Percentiles rank a stretch among this genome's conserved stretches.
These are phyloP conservation scores for Lipomyces yamanashiensis DNA, from an alignment of 805 yeast genomes.

Conservation along the genomic window DNA sequence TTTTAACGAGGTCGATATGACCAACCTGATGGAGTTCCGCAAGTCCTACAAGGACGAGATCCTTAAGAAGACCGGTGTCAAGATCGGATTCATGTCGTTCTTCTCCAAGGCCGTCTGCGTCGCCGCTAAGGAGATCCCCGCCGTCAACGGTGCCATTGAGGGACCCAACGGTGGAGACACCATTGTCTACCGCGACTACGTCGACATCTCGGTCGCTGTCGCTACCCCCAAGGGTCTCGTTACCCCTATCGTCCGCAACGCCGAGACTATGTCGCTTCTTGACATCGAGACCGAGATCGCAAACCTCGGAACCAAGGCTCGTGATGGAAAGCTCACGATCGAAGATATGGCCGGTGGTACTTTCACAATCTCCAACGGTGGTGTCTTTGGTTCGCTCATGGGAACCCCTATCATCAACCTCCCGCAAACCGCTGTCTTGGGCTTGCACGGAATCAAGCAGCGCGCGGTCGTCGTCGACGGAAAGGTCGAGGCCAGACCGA, in stretches of 20 bases:
- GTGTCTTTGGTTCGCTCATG: constrained; percentile 95
- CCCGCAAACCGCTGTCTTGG: constrained; percentile 98
- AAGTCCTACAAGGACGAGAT: constrained; percentile 96
- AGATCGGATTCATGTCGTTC: constrained; percentile 98
- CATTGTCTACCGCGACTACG: constrained; percentile 93
- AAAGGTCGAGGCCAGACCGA: constrained; percentile 94
- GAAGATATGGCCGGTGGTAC: constrained; percentile 99
- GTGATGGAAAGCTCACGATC: constrained; percentile 92
- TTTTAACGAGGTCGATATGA: constrained; percentile 97
- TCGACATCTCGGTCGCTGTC: constrained; percentile 94
- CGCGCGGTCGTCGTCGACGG: constrained; percentile 97
- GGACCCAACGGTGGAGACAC: constrained; percentile 71
- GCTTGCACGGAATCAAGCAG: constrained; percentile 96
- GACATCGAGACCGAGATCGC: constrained; percentile 89
- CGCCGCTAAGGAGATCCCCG: constrained; percentile 93
- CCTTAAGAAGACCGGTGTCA: constrained; percentile 88
- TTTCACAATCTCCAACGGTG: constrained; percentile 98
- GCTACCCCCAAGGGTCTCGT: constrained; percentile 99
- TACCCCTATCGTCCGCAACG: constrained; percentile 96
- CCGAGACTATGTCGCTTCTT: constrained; percentile 84
- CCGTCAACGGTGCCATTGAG: constrained; percentile 94
- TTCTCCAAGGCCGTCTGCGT: constrained; percentile 91
- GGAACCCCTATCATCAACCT: constrained; percentile 98
- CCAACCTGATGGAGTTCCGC: constrained; percentile 88
- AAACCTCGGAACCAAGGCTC: constrained; percentile 84